These are phyloP conservation scores for Metarhizium brunneum DNA, from an alignment of 2,329 filamentous ascomycete species.

Conservation along the genomic window DNA sequence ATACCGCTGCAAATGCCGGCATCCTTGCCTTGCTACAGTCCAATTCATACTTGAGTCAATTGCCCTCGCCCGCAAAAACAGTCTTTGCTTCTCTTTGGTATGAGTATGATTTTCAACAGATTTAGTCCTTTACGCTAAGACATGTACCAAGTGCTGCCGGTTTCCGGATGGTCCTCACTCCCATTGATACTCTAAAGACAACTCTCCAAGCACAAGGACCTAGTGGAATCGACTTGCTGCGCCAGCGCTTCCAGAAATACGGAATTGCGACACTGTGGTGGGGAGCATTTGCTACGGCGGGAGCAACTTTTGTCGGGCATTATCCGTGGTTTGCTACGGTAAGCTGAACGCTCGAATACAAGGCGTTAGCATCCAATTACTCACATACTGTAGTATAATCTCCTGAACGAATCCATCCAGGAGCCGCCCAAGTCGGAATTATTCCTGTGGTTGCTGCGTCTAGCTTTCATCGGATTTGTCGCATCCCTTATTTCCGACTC, in stretches of 20 bases:
- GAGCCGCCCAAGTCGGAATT: constrained; percentile 31
- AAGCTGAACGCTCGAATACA: constrained; percentile 1
- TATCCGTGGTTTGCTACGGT: constrained; percentile 42
- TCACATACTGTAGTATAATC: constrained; percentile 28
- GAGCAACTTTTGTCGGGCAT: constrained; percentile 38
- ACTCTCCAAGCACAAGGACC: constrained; percentile 38
- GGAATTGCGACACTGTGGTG: constrained; percentile 38
- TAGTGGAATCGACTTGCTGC: constrained; percentile 30
- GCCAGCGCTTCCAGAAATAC: constrained; percentile 33
- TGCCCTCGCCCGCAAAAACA: constrained; percentile 34
- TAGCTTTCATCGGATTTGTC: constrained; percentile 28
- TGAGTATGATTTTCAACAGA: neutral
- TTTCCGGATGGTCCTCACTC: constrained; percentile 38
- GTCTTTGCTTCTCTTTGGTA: constrained; percentile 37
- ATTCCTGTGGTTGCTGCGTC: constrained; percentile 31
- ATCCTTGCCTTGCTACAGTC: constrained; percentile 38
- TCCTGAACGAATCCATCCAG: constrained; percentile 26
- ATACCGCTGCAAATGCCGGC: constrained; percentile 39
- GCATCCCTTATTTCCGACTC: constrained; percentile 36
- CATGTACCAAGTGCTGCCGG: constrained; percentile 27
- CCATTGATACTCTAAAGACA: constrained; percentile 40
- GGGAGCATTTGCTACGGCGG: constrained; percentile 38
- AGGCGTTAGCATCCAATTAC: too few relatives aligned
- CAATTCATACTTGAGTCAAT: constrained; percentile 32
- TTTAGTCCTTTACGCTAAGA: neutral